A percentile compares a stretch with the other conserved stretches of the same genome.
These are phyloP conservation scores for Claviceps sp. DNA, from an alignment of 2,329 filamentous ascomycete genomes.

Conservation along the genomic window DNA sequence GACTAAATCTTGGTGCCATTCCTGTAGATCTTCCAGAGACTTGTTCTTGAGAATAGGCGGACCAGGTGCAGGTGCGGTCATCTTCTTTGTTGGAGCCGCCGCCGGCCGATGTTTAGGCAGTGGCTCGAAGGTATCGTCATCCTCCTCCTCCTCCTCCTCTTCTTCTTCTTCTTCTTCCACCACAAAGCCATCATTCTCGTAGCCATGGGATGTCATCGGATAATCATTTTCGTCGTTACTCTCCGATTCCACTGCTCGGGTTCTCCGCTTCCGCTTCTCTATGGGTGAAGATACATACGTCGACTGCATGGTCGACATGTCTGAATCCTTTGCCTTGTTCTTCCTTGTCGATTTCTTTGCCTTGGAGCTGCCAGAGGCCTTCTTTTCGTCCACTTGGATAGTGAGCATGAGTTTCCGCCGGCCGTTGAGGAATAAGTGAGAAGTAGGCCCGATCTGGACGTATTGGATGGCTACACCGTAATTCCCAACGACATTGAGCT, in stretches of 20 bases:
- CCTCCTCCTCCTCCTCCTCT: slow-evolving; percentile 22
- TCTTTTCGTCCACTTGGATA: slow-evolving; percentile 23
- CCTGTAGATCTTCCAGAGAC: slow-evolving; percentile 38
- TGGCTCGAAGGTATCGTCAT: slow-evolving; percentile 34
- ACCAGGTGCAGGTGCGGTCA: slow-evolving; percentile 19
- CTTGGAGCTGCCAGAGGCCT: slow-evolving; percentile 17
- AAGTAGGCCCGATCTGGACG: slow-evolving; percentile 34
- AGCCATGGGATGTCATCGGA: slow-evolving; percentile 31
- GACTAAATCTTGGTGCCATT: slow-evolving; percentile 51
- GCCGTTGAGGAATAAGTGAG: slow-evolving; percentile 29
- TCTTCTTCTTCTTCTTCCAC: slow-evolving; percentile 27
- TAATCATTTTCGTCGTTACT: slow-evolving; percentile 24
- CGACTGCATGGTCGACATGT: slow-evolving; percentile 28
- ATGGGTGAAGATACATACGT: slow-evolving; percentile 42
- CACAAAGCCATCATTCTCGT: slow-evolving; percentile 36
- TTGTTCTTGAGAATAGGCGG: slow-evolving; percentile 46
- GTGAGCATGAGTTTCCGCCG: slow-evolving; percentile 32
- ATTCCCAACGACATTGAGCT: slow-evolving; percentile 44
- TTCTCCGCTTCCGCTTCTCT: slow-evolving; percentile 19
- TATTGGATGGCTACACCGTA: slow-evolving; percentile 63
- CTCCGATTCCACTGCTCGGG: slow-evolving; percentile 8
- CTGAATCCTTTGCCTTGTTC: slow-evolving; percentile 21
- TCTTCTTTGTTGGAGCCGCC: slow-evolving; percentile 15
- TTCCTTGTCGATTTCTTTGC: slow-evolving; percentile 24
- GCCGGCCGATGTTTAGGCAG: slow-evolving; percentile 24